Evolutionary conservation across 768 basidiomycete species (phyloP).

Genomic region (Hirschioporus abietinus): DNA sequence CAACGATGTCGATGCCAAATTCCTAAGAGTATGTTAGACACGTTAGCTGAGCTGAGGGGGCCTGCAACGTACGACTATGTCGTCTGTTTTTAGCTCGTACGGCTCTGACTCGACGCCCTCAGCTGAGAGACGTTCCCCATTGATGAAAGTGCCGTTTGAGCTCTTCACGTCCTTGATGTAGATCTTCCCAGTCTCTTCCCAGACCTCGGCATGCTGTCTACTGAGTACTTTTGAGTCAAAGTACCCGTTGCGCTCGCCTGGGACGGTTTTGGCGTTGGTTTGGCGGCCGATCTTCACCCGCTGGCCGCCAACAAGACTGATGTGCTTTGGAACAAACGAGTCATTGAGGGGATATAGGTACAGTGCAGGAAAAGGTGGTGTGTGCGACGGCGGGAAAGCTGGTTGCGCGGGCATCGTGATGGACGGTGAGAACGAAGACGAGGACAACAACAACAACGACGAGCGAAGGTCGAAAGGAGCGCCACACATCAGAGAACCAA

Average conservation of each 20-base stretch:
- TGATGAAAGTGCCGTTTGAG: constrained; percentile 98
- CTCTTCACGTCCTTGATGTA: constrained; percentile 98
- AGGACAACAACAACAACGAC: background rate
- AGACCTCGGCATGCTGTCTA: constrained; percentile 96
- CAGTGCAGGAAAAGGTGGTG: constrained; percentile 28
- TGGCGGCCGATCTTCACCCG: constrained; percentile 91
- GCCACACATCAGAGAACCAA: background rate
- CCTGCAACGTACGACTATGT: constrained; percentile 75
- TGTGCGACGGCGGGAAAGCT: constrained; percentile 1
- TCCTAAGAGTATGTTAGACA: constrained; percentile 47
- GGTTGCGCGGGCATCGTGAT: constrained; percentile 4
- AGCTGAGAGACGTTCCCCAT: constrained; percentile 83
- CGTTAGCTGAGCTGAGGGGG: constrained; percentile 5
- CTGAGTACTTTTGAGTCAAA: constrained; percentile 96
- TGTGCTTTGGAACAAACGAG: constrained; percentile 92
- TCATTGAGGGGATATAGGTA: constrained; percentile 88
- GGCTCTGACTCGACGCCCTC: constrained; percentile 92
- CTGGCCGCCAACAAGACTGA: constrained; percentile 61
- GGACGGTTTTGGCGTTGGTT: constrained; percentile 92
- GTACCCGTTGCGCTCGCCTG: constrained; percentile 87
- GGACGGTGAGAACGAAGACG: constrained; percentile 2
- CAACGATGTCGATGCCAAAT: constrained; percentile 98
- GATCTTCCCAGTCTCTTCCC: constrained; percentile 90
- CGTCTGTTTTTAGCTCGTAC: constrained; percentile 90
- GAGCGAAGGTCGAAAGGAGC: constrained; percentile 1